These are phyloP conservation scores for Saksenaea oblongispora DNA, from an alignment of 371 early-diverging fungal species.

Conservation along the genomic window DNA sequence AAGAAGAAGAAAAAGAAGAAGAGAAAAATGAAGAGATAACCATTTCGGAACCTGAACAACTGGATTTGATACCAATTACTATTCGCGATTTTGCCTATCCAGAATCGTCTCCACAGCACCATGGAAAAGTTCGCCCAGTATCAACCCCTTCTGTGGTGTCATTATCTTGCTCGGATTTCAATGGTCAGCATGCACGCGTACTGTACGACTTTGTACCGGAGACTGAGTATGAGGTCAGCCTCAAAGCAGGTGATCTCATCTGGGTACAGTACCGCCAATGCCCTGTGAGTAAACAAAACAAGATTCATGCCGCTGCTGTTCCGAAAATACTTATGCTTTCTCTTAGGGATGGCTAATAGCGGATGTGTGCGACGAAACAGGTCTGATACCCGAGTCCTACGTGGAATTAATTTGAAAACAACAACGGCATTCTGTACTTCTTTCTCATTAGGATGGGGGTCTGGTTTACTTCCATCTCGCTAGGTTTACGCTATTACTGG, in stretches of 20 bases:
- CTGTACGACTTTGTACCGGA: slow-evolving; percentile 76
- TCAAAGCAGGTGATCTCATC: slow-evolving; percentile 63
- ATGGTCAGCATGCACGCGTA: slow-evolving; percentile 54
- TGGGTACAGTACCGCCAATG: slow-evolving; percentile 66
- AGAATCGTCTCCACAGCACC: slow-evolving; percentile 56
- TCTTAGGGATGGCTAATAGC: slow-evolving; percentile 70
- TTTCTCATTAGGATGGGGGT: background rate
- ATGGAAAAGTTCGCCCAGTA: slow-evolving; percentile 41
- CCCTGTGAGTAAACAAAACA: slow-evolving; percentile 26
- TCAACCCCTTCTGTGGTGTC: slow-evolving; percentile 22
- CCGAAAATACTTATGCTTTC: background rate
- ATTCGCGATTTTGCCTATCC: slow-evolving; percentile 76
- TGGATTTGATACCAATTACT: slow-evolving; percentile 17
- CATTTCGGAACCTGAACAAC: background rate
- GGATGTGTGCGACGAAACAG: slow-evolving; percentile 57
- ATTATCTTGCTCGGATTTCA: slow-evolving; percentile 31
- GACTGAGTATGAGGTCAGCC: slow-evolving; percentile 63
- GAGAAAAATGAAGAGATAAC: background rate
- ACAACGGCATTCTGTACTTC: background rate
- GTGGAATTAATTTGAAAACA: slow-evolving; percentile 48
- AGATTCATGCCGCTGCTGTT: background rate
- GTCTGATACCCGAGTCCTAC: slow-evolving; percentile 75
- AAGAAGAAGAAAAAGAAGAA: slow-evolving; percentile 2
- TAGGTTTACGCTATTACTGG: background rate
- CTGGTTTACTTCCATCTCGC: background rate